Percentiles rank a stretch among this genome's conserved stretches.
Conservation (phyloP, 2,329 filamentous ascomycete genomes). For the Clarireedia monteithiana region DNA sequence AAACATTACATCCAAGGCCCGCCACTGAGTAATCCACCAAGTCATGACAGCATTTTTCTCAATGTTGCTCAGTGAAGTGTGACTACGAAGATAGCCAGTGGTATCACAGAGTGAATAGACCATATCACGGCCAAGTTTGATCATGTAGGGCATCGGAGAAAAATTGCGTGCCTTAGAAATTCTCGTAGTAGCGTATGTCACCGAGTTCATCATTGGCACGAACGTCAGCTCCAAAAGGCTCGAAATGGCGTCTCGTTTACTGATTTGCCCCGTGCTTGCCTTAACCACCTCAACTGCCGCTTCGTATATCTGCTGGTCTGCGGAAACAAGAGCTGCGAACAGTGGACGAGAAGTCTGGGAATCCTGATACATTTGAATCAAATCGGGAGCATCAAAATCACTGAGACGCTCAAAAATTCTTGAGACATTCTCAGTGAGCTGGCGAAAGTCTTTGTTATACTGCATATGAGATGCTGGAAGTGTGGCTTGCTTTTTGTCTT, state of each 20-base stretch:
- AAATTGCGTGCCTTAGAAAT: slow-evolving; percentile 42
- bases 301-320: slow-evolving; percentile 70
- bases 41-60: slow-evolving; percentile 40
- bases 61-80: slow-evolving; percentile 15
- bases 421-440: slow-evolving; percentile 56
- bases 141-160: slow-evolving; percentile 48
- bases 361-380: slow-evolving; percentile 62
- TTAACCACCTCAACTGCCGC: slow-evolving; percentile 78
- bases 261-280: slow-evolving; percentile 61
- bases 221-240: slow-evolving; percentile 40
- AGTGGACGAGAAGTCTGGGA: slow-evolving; percentile 64
- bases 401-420: slow-evolving; percentile 71
- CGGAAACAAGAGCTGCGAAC: slow-evolving; percentile 73
- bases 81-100: slow-evolving; percentile 38
- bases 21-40: slow-evolving; percentile 87
- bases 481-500: slow-evolving; percentile 26
- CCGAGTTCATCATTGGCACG: slow-evolving; percentile 36
- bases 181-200: slow-evolving; percentile 35
- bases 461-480: slow-evolving; percentile 50
- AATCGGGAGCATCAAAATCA: slow-evolving; percentile 62
- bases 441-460: slow-evolving; percentile 69
- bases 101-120: slow-evolving; percentile 49
- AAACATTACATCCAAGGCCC: slow-evolving; percentile 72
- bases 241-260: slow-evolving; percentile 42
- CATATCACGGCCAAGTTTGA: slow-evolving; percentile 50